Percentiles rank a stretch among this genome's conserved stretches.
Evolutionary conservation across 2,329 filamentous ascomycete species (phyloP).

Genomic region (Chaetomiaceae sp.): DNA sequence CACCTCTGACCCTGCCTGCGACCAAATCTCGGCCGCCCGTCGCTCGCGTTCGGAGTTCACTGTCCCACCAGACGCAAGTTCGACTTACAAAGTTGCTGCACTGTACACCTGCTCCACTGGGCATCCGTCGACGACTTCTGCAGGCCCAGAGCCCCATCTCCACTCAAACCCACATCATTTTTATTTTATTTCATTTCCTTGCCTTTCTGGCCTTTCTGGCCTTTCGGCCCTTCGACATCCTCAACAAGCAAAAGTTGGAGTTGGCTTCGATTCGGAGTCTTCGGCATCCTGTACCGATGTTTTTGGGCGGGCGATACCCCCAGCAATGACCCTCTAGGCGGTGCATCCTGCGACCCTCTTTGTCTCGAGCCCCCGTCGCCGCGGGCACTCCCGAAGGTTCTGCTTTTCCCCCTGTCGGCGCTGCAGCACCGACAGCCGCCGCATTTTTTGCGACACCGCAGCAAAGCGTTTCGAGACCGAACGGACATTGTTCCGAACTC

Average conservation of each 20-base stretch:
- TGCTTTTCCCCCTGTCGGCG: slow-evolving; percentile 15
- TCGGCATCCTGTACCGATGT: slow-evolving; percentile 27
- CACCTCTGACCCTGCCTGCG: slow-evolving; percentile 17
- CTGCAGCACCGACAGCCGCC: slow-evolving; percentile 19
- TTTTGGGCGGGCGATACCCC: slow-evolving; percentile 25
- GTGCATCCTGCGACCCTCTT: slow-evolving; percentile 24
- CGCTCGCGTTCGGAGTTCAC: slow-evolving; percentile 4
- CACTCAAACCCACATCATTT: slow-evolving; percentile 33
- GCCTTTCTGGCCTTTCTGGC: slow-evolving; percentile 3
- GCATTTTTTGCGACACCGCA: slow-evolving; percentile 10
- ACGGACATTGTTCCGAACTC: slow-evolving; percentile 7
- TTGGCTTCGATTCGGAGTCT: slow-evolving; percentile 26
- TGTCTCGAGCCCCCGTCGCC: slow-evolving; percentile 20
- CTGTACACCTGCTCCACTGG: slow-evolving; percentile 9
- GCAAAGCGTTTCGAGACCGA: background rate
- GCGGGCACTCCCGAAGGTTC: background rate
- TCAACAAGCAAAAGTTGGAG: slow-evolving; percentile 3
- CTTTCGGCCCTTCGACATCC: slow-evolving; percentile 4
- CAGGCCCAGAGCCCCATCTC: slow-evolving; percentile 25
- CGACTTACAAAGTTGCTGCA: slow-evolving; percentile 18
- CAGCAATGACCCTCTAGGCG: slow-evolving; percentile 29
- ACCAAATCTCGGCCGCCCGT: slow-evolving; percentile 6
- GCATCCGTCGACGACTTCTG: slow-evolving; percentile 12
- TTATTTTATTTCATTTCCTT: slow-evolving; percentile 25
- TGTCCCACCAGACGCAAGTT: background rate